These are phyloP conservation scores for Acmispon strigosus DNA, from an alignment of 306 rosid genomes.

Conservation along the genomic window DNA sequence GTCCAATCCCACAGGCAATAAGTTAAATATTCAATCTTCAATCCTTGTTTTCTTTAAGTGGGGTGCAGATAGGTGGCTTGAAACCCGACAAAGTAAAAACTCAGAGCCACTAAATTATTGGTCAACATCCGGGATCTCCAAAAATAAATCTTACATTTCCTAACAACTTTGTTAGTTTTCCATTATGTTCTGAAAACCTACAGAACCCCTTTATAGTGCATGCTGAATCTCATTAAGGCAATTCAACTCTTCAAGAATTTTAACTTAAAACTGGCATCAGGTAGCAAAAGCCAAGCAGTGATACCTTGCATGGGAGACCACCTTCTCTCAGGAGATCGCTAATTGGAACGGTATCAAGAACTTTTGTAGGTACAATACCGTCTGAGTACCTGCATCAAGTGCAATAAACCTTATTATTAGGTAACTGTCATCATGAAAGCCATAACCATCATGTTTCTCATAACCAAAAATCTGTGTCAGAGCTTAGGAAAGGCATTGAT, in stretches of 20 bases:
- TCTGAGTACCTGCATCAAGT: constrained; percentile 54
- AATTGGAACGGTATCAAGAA: constrained; percentile 67
- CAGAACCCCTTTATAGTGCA: not conserved
- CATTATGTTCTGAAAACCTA: not conserved
- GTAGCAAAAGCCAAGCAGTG: constrained; percentile 4
- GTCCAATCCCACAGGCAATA: not conserved
- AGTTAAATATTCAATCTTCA: not conserved
- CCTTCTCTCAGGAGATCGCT: constrained; percentile 56
- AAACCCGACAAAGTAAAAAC: not conserved
- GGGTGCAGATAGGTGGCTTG: not conserved
- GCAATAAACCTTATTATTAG: constrained; percentile 12
- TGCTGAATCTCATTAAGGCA: not conserved
- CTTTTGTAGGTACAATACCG: constrained; percentile 60
- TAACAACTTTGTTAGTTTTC: not conserved
- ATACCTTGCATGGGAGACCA: constrained; percentile 89
- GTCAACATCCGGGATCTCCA: not conserved
- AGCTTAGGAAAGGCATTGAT: constrained; percentile 6
- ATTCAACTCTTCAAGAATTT: not conserved
- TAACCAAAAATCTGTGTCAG: constrained; percentile 3
- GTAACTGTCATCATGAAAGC: not conserved
- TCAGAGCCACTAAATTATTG: not conserved
- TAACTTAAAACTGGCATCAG: not conserved
- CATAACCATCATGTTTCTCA: not conserved
- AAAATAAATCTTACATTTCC: not conserved
- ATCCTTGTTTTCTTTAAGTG: not conserved